phyloP scores from a whole-genome alignment of 2,329 filamentous ascomycete species.

The Dactylellina haptotyla region DNA sequence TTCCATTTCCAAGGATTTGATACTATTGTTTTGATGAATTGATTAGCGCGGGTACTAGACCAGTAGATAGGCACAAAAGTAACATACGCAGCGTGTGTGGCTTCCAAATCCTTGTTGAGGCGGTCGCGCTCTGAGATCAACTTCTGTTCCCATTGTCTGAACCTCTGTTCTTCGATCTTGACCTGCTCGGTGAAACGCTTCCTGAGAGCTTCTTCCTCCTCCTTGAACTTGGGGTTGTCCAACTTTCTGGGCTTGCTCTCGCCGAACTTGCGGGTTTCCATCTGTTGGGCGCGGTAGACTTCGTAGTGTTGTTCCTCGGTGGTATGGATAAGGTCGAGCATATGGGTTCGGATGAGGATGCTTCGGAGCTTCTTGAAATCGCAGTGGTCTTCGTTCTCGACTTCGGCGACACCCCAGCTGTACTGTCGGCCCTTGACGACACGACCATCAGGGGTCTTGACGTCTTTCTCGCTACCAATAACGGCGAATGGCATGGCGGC shows the following conservation, averaged over 20 bases:
- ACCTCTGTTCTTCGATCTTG: conserved; percentile 99
- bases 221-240: conserved; percentile 99
- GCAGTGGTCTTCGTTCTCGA: conserved; percentile 99
- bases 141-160: conserved; percentile 99
- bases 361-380: conserved; percentile 99
- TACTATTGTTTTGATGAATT: too few relatives aligned
- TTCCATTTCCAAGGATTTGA: conserved; percentile 90
- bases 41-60: conserved; percentile 3
- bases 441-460: conserved; percentile 93
- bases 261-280: conserved; percentile 99
- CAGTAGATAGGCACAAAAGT: conserved; percentile 1
- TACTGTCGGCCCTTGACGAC: conserved; percentile 99
- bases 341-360: conserved; percentile 98
- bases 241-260: conserved; percentile 96
- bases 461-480: conserved; percentile 98
- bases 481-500: conserved; percentile 98
- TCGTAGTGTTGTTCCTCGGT: conserved; percentile 99
- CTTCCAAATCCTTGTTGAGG: conserved; percentile 99
- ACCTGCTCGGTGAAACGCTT: conserved; percentile 99
- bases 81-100: conserved; percentile 80
- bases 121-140: conserved; percentile 98
- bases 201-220: conserved; percentile 96
- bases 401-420: conserved; percentile 98
- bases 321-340: conserved; percentile 99
- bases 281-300: conserved; percentile 97